These are phyloP conservation scores for Lactarius akahatsu DNA, from an alignment of 768 basidiomycete species.

Conservation along the genomic window DNA sequence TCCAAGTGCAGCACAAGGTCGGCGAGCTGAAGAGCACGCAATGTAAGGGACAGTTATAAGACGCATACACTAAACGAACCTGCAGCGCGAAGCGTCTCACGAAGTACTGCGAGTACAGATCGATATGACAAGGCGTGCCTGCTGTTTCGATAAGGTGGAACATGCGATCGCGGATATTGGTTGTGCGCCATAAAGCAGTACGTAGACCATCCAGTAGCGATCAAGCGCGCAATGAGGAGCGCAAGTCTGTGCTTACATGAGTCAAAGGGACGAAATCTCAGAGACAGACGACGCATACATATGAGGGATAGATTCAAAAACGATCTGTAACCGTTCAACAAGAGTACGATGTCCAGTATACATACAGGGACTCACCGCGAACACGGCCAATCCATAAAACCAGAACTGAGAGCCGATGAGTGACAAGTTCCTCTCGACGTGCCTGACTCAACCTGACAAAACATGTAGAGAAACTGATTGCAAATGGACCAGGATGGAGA, in stretches of 20 bases:
- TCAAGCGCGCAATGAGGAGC: conserved; percentile 46
- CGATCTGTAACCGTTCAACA: conserved; percentile 34
- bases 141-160: conserved; percentile 39
- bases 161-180: conserved; percentile 38
- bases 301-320: conserved; percentile 55
- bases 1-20: conserved; percentile 48
- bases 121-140: conserved; percentile 49
- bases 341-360: neutral
- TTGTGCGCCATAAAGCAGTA: conserved; percentile 52
- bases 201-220: conserved; percentile 50
- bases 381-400: conserved; percentile 28
- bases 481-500: neutral
- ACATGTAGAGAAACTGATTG: neutral
- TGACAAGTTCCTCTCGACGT: conserved; percentile 23
- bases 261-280: neutral
- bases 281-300: conserved; percentile 38
- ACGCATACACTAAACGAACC: conserved; percentile 34
- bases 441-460: conserved; percentile 18
- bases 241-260: conserved; percentile 41
- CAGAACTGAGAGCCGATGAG: conserved; percentile 28
- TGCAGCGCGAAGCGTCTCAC: conserved; percentile 42
- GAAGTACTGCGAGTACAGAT: conserved; percentile 50
- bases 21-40: conserved; percentile 40
- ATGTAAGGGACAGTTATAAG: neutral
- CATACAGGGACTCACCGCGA: conserved; percentile 21